Conservation (phyloP, 2,329 filamentous ascomycete species). For the Calonectria ilicicola region DNA sequence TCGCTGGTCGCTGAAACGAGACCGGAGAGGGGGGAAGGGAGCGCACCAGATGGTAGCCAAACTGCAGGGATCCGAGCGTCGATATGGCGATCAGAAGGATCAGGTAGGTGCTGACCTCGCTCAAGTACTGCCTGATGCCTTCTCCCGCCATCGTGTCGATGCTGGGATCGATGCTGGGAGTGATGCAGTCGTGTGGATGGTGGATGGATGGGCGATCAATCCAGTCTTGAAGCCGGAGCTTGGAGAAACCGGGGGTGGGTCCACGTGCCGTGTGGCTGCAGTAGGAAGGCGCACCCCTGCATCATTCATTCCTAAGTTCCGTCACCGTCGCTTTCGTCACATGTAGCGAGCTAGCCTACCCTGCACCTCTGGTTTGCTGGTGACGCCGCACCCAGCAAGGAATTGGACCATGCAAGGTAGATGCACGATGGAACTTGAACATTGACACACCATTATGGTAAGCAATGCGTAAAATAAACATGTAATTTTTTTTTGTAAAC, state of each 20-base stretch:
- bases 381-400: not conserved
- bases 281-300: constrained; percentile 1
- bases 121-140: constrained; percentile 46
- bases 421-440: not conserved
- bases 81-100: constrained; percentile 80
- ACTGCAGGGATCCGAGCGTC: constrained; percentile 90
- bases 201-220: not conserved
- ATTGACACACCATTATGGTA: no score
- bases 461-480: no score
- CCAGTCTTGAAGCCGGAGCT: not conserved
- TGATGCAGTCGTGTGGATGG: constrained; percentile 9
- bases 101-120: constrained; percentile 79
- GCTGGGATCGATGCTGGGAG: constrained; percentile 9
- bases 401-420: not conserved
- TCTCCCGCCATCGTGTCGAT: constrained; percentile 45
- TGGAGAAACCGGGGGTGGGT: constrained; percentile 22
- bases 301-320: not conserved
- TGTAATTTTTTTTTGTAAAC: no score
- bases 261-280: constrained; percentile 28
- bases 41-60: constrained; percentile 89
- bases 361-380: constrained; percentile 4
- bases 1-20: not conserved
- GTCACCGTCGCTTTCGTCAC: not conserved
- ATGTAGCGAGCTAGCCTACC: not conserved
- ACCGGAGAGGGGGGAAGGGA: constrained; percentile 6